Conservation (phyloP, 2,329 filamentous ascomycete species). For the Amylocarpus encephaloides region DNA sequence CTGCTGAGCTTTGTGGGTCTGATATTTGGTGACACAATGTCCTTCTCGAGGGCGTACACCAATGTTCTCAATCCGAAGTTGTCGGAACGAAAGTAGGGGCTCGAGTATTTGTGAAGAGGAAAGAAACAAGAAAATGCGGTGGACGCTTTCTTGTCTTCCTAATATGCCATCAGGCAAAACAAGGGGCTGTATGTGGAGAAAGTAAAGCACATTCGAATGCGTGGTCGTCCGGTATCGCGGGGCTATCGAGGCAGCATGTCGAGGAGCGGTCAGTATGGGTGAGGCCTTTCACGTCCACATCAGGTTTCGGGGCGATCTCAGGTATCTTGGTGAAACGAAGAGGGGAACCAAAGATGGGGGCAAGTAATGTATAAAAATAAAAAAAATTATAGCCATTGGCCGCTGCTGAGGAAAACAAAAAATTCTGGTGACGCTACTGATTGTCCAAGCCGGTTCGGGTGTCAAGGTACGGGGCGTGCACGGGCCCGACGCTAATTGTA, state of each 20-base stretch:
- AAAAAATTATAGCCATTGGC: no score
- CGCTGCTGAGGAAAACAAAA: not conserved
- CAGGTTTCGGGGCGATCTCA: not conserved
- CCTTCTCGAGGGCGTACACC: no score
- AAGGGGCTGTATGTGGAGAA: slow-evolving; percentile 5
- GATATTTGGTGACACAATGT: no score
- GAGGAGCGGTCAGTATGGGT: slow-evolving; percentile 17
- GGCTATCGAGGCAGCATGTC: slow-evolving; percentile 27
- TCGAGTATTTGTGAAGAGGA: no score
- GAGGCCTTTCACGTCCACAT: not conserved
- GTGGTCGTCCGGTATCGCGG: slow-evolving; percentile 17
- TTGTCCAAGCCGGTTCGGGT: not conserved
- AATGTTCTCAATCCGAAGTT: no score
- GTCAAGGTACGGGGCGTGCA: not conserved
- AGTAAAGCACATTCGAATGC: not conserved
- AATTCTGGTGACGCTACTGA: not conserved
- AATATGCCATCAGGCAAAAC: slow-evolving; percentile 14
- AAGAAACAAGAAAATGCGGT: slow-evolving; percentile 15
- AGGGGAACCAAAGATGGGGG: not conserved
- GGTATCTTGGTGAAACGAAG: no score
- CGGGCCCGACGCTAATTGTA: slow-evolving; percentile 5
- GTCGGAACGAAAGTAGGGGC: no score
- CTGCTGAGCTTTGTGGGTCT: no score
- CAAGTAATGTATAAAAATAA: not conserved
- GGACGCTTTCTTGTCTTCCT: slow-evolving; percentile 15